Evolutionary conservation across 1,284 basidiomycete genomes (phyloP), one percentile per base, ranked within the genome.

Genomic region (Mycosarcoma mackinlayi): DNA sequence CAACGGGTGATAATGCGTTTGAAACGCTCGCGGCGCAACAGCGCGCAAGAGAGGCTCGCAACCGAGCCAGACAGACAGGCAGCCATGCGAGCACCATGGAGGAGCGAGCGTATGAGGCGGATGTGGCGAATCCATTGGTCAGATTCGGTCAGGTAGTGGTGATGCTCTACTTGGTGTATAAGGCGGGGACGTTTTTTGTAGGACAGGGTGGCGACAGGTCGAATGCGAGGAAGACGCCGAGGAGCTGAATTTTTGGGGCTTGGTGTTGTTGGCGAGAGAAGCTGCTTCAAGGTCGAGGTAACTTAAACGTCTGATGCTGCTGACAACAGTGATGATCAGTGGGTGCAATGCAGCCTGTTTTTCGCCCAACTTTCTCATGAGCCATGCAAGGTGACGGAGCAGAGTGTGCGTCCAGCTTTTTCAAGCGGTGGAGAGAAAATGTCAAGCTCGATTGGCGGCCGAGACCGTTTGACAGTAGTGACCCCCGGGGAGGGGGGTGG

Each of bases 71-170:
- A 31, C 56, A 50, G 23, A n/a, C 21, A 10, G 51, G 53, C 16
- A 42, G 42, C 27, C 49, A 35, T 0, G 56, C 52, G 8, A 48
- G 39, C 34, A 48, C 34, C 14, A 42, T n/a, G 14, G 61, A 59
- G 55, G 48, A 63, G 5, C 50, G 46, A 14, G 59, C 50, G 53
- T 65, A 70, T 24, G 51, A 78, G 40, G 41, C 54, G 5, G 64
- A 75, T 28, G 63, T 54, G 21, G 45, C 68, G 0, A 78, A 74
- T 40, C 60, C 73, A 4, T n/a, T 78, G 6, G 35, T 72, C 5
- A 52, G 78, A 11, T 77, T 80, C 33, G 42, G 65, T 1, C 79
- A 80, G 58, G 76, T 79, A 14, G 47, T 65, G 3, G 58, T 67
- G 6, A 46, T 77, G 50, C n/a, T 80, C 25, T 59, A 47, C 21